A percentile compares a stretch with the other conserved stretches of the same genome.
These are phyloP conservation scores for Tubosaeta sp. DNA, from an alignment of 768 basidiomycete species.

Conservation along the genomic window DNA sequence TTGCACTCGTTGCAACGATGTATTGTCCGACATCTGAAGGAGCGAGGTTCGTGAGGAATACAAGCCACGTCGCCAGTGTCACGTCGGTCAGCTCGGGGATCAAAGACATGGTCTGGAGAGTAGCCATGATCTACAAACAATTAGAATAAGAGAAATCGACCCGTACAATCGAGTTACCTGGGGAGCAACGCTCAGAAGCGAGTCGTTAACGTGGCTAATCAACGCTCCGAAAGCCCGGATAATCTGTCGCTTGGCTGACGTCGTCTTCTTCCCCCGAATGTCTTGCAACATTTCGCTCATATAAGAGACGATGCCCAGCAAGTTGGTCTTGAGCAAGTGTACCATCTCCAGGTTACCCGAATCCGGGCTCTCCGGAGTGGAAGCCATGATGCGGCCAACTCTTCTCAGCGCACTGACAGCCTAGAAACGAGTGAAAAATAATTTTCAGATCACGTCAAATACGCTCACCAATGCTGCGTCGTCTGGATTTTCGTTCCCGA, in stretches of 20 bases:
- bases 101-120: slow-evolving; percentile 83
- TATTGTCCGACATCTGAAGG: slow-evolving; percentile 75
- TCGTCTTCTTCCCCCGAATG: slow-evolving; percentile 69
- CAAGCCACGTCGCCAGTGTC: slow-evolving; percentile 75
- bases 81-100: slow-evolving; percentile 72
- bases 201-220: slow-evolving; percentile 62
- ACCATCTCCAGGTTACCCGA: slow-evolving; percentile 40
- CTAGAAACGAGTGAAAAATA: slow-evolving; percentile 35
- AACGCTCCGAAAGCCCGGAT: slow-evolving; percentile 75
- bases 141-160: slow-evolving; percentile 6
- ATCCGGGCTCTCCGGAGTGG: slow-evolving; percentile 24
- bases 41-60: slow-evolving; percentile 66
- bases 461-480: slow-evolving; percentile 42
- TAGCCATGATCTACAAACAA: slow-evolving; percentile 81
- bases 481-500: slow-evolving; percentile 64
- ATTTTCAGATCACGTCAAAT: slow-evolving; percentile 19
- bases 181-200: slow-evolving; percentile 74
- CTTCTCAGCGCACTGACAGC: slow-evolving; percentile 43
- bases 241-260: slow-evolving; percentile 67
- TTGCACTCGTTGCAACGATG: slow-evolving; percentile 83
- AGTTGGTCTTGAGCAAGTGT: slow-evolving; percentile 64
- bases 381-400: slow-evolving; percentile 34
- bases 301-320: slow-evolving; percentile 80
- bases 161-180: slow-evolving; percentile 54
- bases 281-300: slow-evolving; percentile 88